A percentile compares a stretch with the other conserved stretches of the same genome.
These are phyloP conservation scores for Rhodosporidiobolus sp. DNA, from an alignment of 768 basidiomycete species.

Conservation along the genomic window DNA sequence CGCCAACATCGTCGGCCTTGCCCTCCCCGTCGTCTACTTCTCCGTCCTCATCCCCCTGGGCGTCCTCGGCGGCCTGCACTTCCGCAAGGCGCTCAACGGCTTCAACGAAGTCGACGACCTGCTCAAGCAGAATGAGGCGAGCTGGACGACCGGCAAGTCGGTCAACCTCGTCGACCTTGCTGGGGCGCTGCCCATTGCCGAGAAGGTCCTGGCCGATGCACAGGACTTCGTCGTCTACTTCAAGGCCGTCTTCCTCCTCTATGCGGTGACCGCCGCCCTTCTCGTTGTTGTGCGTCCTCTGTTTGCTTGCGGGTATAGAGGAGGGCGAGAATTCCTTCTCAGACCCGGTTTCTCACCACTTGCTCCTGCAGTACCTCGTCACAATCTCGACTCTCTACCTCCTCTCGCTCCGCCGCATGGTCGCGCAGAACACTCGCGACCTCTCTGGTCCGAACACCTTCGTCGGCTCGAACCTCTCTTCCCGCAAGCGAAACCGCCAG, in stretches of 20 bases:
- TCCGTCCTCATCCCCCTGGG: conserved; percentile 11
- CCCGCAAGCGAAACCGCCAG: background rate
- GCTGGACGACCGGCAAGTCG: background rate
- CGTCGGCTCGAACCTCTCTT: background rate
- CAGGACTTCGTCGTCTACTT: background rate
- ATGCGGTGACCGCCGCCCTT: background rate
- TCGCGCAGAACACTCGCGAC: background rate
- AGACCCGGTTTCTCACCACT: background rate
- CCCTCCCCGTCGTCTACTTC: background rate
- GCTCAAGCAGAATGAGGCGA: background rate
- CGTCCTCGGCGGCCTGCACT: conserved; percentile 10
- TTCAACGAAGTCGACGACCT: background rate
- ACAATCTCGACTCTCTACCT: conserved; percentile 9
- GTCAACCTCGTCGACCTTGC: background rate
- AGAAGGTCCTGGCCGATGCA: background rate
- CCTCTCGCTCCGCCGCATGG: background rate
- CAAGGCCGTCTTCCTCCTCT: conserved; percentile 7
- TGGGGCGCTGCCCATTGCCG: background rate
- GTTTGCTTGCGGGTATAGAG: background rate
- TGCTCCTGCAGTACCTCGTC: background rate
- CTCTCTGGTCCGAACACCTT: background rate
- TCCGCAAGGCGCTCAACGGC: background rate
- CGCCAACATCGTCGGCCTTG: conserved; percentile 6
- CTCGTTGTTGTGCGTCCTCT: background rate
- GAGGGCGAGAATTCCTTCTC: too few species aligned